Evolutionary conservation across 345 rosid species (phyloP).

Genomic region (Citrus unshiu): DNA sequence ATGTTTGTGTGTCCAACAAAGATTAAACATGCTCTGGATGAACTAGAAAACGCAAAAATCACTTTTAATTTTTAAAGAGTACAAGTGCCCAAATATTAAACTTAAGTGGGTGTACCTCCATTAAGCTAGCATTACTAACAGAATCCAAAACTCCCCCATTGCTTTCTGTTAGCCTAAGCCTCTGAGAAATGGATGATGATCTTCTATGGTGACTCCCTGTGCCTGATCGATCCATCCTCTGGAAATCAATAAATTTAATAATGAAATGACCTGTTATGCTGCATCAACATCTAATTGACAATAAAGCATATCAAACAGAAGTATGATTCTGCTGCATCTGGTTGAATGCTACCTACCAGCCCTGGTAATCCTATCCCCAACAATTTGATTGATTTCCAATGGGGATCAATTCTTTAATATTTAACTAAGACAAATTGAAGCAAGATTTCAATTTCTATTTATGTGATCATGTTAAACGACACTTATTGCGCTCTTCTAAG

Average conservation of each 20-base stretch:
- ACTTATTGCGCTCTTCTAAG: neutral
- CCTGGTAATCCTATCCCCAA: neutral
- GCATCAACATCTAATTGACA: neutral
- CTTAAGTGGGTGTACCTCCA: constrained; percentile 61
- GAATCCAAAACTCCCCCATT: constrained; percentile 57
- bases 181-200: constrained; percentile 55
- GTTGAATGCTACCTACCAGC: neutral
- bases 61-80: neutral
- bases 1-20: neutral
- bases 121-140: constrained; percentile 72
- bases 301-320: neutral
- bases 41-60: neutral
- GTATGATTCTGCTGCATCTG: neutral
- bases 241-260: constrained; percentile 23
- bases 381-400: neutral
- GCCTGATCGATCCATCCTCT: constrained; percentile 90
- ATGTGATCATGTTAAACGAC: neutral
- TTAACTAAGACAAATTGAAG: neutral
- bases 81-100: constrained; percentile 1
- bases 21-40: neutral
- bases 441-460: neutral
- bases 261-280: neutral
- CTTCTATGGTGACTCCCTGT: constrained; percentile 73
- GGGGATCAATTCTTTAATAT: neutral
- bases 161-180: constrained; percentile 58